Evolutionary conservation across 1,284 basidiomycete genomes (phyloP), one percentile per base, ranked within the genome.

Genomic region (Pholiota adiposa): DNA sequence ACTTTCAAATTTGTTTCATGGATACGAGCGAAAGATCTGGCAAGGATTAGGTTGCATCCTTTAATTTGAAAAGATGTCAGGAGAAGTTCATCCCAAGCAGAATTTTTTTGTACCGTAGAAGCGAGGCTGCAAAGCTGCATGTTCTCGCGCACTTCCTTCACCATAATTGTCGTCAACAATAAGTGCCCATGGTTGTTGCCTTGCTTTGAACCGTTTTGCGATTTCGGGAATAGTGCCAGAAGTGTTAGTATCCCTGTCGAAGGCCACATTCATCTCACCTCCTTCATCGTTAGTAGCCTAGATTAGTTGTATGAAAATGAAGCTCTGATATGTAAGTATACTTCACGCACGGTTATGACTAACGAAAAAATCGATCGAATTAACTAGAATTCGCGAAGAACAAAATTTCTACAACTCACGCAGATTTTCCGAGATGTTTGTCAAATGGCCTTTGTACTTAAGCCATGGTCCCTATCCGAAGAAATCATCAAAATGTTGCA

Each of bases 1-100:
- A 90, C 93, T 82, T 97, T 97, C 62, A 98, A 79, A 77, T 98
- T 98, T 12, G 96, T 98, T 78, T 98, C 95, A 77, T 99, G 97
- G 63, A 99, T 99, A 65, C 97, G 92, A 63, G 97, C 97, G 69
- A 99, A 99, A 2, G 96, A 98, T 33, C 95, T 84, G 0, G 93
- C 92, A 56, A 96, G 75, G 68, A 96, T 94, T 78, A 94, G 78
- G 6, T 83, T 85, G 69, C 93, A 94, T 27, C 93, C 93, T 90
- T n/a, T n/a, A n/a, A n/a, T n/a, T n/a, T 46, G 12, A 18, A 53
- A 34, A 33, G n/a, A 18, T 5, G 51, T 56, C 21, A 51, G 49
- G 54, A 21, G 46, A 44, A 23, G 29, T 11, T 29, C 29, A 49
- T 55, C 49, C 50, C 21, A 27, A 40, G 31, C 31, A 48, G 27